phyloP scores from a whole-genome alignment of 768 basidiomycete genomes.

The Candolleomyces efflorescens region DNA sequence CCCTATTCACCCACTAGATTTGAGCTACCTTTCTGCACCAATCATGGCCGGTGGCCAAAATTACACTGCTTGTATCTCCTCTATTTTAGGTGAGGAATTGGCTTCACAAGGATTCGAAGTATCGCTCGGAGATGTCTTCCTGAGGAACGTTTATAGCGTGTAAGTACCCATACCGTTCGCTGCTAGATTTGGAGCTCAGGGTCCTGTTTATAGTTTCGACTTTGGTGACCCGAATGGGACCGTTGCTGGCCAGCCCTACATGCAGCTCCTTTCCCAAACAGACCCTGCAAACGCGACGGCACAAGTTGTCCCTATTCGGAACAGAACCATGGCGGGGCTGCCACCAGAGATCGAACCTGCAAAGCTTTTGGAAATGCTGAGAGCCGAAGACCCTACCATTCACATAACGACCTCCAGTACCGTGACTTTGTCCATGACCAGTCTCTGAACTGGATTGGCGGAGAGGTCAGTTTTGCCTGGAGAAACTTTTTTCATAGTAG shows the following conservation, averaged over 20 bases:
- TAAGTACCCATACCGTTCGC: not conserved
- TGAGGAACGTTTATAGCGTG: constrained; percentile 11
- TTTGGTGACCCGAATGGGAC: constrained; percentile 2
- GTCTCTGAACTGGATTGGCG: too few relatives aligned
- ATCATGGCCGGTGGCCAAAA: constrained; percentile 21
- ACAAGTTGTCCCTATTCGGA: not conserved
- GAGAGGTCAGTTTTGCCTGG: too few relatives aligned
- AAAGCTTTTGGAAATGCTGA: not conserved
- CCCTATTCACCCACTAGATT: constrained; percentile 42
- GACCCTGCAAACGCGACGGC: constrained; percentile 1
- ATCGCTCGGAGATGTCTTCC: constrained; percentile 6
- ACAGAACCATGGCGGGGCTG: not conserved
- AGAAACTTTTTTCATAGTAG: too few relatives aligned
- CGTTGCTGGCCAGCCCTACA: constrained; percentile 3
- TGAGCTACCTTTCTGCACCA: constrained; percentile 28
- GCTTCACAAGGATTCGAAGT: constrained; percentile 19
- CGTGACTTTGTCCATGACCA: not conserved
- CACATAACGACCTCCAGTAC: not conserved
- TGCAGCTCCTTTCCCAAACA: constrained; percentile 7
- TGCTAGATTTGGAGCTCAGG: constrained; percentile 3
- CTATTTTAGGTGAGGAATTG: constrained; percentile 24
- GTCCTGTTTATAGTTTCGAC: constrained; percentile 4
- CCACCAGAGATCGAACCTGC: constrained; percentile 3
- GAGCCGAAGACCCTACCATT: not conserved
- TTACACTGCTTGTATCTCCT: constrained; percentile 33